These are phyloP conservation scores for Cladosporium sp. DNA, from an alignment of 2,329 filamentous ascomycete species.

Conservation along the genomic window DNA sequence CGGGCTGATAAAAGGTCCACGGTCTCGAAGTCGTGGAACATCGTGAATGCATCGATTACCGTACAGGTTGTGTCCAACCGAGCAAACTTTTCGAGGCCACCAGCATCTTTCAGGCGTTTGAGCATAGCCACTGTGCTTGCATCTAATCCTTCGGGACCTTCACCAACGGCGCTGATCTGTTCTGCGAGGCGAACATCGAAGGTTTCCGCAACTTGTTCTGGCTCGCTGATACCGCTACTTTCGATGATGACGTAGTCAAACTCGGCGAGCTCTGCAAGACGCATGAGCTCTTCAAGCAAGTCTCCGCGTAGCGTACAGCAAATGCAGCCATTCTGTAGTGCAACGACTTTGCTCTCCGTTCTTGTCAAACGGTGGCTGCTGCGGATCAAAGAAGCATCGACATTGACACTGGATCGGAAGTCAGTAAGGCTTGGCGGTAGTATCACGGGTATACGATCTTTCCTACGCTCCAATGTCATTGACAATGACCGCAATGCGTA, in stretches of 20 bases:
- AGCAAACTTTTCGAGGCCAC: constrained; percentile 63
- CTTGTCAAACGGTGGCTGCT: constrained; percentile 29
- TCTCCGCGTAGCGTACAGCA: constrained; percentile 72
- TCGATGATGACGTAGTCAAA: constrained; percentile 72
- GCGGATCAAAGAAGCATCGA: constrained; percentile 30
- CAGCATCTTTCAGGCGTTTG: constrained; percentile 41
- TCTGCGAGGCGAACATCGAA: constrained; percentile 56
- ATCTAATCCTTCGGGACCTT: constrained; percentile 21
- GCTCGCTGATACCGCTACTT: constrained; percentile 68
- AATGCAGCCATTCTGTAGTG: constrained; percentile 56
- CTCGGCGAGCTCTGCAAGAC: constrained; percentile 56
- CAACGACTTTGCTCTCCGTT: constrained; percentile 32
- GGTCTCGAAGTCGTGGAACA: constrained; percentile 69
- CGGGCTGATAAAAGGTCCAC: constrained; percentile 63
- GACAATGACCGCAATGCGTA: constrained; percentile 67
- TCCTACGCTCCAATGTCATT: constrained; percentile 57
- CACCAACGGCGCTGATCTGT: constrained; percentile 29
- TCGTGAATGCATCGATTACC: constrained; percentile 68
- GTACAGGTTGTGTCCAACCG: constrained; percentile 68
- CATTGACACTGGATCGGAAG: constrained; percentile 22
- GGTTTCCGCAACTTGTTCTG: constrained; percentile 69
- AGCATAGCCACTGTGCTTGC: constrained; percentile 23
- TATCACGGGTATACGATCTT: no score
- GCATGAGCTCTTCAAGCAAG: constrained; percentile 64
- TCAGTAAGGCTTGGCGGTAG: neutral